These are phyloP conservation scores for Niveomyces coronatus DNA, from an alignment of 2,329 filamentous ascomycete species.

Conservation along the genomic window DNA sequence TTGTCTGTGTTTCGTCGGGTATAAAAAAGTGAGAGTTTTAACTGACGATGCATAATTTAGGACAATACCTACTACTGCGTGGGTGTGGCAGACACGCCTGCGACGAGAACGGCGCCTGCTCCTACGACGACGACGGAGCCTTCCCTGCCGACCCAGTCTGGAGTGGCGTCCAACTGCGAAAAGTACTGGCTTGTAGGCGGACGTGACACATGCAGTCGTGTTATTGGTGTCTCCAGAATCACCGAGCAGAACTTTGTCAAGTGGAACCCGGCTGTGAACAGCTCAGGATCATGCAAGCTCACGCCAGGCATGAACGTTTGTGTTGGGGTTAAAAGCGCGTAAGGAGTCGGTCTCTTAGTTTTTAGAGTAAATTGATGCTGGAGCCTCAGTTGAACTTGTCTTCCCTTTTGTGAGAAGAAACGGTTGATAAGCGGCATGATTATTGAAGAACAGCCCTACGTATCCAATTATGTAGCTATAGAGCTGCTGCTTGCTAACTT, in stretches of 20 bases:
- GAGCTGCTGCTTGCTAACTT: background rate
- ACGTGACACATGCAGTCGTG: constrained; percentile 3
- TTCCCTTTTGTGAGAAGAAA: background rate
- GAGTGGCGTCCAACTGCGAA: constrained; percentile 7
- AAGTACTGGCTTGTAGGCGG: constrained; percentile 9
- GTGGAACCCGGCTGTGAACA: constrained; percentile 4
- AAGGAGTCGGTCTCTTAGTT: background rate
- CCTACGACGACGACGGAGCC: background rate
- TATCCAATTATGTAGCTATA: background rate
- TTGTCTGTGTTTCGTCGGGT: no score
- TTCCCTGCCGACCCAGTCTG: constrained; percentile 7
- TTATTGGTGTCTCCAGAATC: background rate
- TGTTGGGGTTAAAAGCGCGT: background rate
- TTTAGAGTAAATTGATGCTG: background rate
- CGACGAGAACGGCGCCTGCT: constrained; percentile 9
- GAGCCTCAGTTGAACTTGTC: background rate
- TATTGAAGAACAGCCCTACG: background rate
- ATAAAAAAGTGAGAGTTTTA: background rate
- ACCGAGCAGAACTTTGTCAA: background rate
- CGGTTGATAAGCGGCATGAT: background rate
- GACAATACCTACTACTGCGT: constrained; percentile 11
- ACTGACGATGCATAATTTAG: background rate
- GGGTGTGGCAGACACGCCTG: constrained; percentile 12
- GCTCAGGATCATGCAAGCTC: background rate
- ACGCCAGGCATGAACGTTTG: background rate